Evolutionary conservation across 176 grass and related monocot genomes (phyloP).

Genomic region (Rhynchospora breviuscula): DNA sequence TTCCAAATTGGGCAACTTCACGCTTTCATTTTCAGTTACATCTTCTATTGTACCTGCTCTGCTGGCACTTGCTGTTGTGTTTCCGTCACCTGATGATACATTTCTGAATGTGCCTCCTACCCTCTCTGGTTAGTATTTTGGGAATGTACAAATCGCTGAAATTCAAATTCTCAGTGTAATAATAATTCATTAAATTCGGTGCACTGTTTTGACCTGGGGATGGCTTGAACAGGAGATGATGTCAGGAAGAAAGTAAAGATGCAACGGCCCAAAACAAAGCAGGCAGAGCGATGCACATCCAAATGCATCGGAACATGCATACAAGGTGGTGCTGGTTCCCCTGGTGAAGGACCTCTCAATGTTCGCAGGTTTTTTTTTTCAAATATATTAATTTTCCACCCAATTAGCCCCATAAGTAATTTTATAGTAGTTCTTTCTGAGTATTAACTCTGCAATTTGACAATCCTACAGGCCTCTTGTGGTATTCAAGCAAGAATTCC

Average conservation of each 20-base stretch:
- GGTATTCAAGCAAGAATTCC: slow-evolving; percentile 39
- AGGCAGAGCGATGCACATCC: slow-evolving; percentile 31
- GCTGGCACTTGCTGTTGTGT: slow-evolving; percentile 12
- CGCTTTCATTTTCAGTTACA: background rate
- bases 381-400: background rate
- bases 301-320: slow-evolving; percentile 50
- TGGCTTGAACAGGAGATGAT: slow-evolving; percentile 32
- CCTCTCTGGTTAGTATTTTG: slow-evolving; percentile 31
- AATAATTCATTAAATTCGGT: background rate
- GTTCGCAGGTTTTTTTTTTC: slow-evolving; percentile 32
- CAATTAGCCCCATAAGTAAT: background rate
- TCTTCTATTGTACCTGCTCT: slow-evolving; percentile 10
- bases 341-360: slow-evolving; percentile 47
- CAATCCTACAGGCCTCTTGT: slow-evolving; percentile 41
- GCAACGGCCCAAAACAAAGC: slow-evolving; percentile 37
- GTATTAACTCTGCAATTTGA: background rate
- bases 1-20: slow-evolving; percentile 1
- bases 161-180: background rate
- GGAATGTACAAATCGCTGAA: background rate
- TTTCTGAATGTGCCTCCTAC: slow-evolving; percentile 34
- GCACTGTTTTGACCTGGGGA: background rate
- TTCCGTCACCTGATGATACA: slow-evolving; percentile 28
- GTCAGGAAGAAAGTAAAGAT: slow-evolving; percentile 22
- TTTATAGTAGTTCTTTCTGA: background rate
- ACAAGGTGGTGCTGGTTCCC: slow-evolving; percentile 45